Conservation (phyloP, 495 filamentous ascomycete species). For the Aspergillus campestris region DNA sequence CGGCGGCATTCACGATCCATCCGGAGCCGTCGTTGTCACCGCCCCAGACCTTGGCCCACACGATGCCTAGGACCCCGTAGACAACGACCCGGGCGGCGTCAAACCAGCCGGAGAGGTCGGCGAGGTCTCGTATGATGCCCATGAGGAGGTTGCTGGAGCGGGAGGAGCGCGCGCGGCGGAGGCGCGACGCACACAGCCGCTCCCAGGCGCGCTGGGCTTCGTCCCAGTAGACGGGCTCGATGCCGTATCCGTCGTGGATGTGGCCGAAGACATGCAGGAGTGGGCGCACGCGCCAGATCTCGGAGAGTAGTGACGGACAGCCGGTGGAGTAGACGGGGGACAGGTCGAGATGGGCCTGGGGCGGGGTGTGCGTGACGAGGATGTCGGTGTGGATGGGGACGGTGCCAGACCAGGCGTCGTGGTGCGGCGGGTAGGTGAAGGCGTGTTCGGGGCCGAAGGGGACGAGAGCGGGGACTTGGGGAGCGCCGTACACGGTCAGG, state of each 20-base stretch:
- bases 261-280: constrained; percentile 85
- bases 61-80: constrained; percentile 53
- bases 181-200: constrained; percentile 38
- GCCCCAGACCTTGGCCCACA: constrained; percentile 67
- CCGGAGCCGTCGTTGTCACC: constrained; percentile 45
- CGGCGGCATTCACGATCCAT: constrained; percentile 70
- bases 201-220: constrained; percentile 66
- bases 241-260: constrained; percentile 59
- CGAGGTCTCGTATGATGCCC: constrained; percentile 44
- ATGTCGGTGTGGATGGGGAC: constrained; percentile 73
- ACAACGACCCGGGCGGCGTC: constrained; percentile 51
- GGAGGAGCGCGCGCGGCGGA: constrained; percentile 17
- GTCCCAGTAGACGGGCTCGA: constrained; percentile 69
- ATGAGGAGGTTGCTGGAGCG: constrained; percentile 20
- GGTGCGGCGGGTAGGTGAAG: constrained; percentile 52
- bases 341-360: constrained; percentile 67
- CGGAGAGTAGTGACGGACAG: constrained; percentile 63
- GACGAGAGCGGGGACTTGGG: constrained; percentile 51
- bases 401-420: constrained; percentile 55
- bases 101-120: constrained; percentile 49
- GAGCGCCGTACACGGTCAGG: constrained; percentile 54
- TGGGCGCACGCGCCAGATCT: constrained; percentile 73
- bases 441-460: constrained; percentile 53
- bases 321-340: constrained; percentile 50
- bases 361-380: constrained; percentile 72